Base-by-base conservation (phyloP, 805 yeast genomes). In the Torulaspora indica region DNA sequence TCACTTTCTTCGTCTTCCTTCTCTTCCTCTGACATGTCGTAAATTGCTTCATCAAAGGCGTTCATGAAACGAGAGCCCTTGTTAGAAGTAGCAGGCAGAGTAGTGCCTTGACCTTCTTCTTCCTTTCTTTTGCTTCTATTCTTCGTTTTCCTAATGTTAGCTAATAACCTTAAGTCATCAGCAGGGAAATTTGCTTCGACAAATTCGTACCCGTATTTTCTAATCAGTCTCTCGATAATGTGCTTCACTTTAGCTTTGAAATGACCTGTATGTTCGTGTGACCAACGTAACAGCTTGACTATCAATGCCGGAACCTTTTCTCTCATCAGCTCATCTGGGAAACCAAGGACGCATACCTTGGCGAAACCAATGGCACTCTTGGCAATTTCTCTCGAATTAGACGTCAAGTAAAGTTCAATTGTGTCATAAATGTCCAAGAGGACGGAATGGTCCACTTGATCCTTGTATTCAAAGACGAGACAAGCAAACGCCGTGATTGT, bases 261-360 rank as follows among this genome's bases (percentile, higher is more conserved):
- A 61, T 89, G 96, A 38, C 95, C 95, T 59, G 88, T 87, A 67
- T 91, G 97, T 63, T 90, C 97, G 63, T 88, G 93, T 33, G 96
- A 87, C 93, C 97, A 90, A 49, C 81, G 79, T 77, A 93, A 73
- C 57, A 93, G 74, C 56, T 85, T 83, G 20, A 76, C 72, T 42
- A 93, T 70, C 40, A 93, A 68, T 8, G 77, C 81, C 27, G 73
- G 73, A 56, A 91, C 75, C 54, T 82, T 81, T 7, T 80, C 74
- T 53, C 75, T 76, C 43, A 93, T 79, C 53, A 81, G 60, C 17
- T 85, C 95, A 48, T 77, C 84, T 10, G 96, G 95, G 44, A 93
- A 74, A 14, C 88, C 77, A 49, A 90, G 73, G 9, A 87, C 82
- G 54, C 91, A 86, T 40, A 91, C 91, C 66, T 91, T 93, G 40